Percentiles rank a stretch among this genome's conserved stretches.
These are phyloP conservation scores for Vaccinium macrocarpon DNA, from an alignment of 148 eudicot species.

Conservation along the genomic window DNA sequence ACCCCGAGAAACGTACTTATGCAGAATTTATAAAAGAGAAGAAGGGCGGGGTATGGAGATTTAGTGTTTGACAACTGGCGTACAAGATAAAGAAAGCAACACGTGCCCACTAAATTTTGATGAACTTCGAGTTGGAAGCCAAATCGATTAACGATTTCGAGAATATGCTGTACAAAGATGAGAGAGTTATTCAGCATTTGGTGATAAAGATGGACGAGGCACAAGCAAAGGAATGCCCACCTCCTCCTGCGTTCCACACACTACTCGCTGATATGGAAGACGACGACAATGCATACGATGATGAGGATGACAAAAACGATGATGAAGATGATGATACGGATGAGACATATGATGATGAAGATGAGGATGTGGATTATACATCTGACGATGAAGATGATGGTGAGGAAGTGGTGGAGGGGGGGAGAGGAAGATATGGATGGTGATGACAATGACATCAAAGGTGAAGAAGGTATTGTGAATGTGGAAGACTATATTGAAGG, in stretches of 20 bases:
- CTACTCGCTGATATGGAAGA: conserved; percentile 51
- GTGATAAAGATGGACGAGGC: conserved; percentile 79
- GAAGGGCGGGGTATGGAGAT: conserved; percentile 88
- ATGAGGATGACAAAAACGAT: conserved; percentile 25
- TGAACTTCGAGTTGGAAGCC: conserved; percentile 80
- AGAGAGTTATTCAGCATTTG: conserved; percentile 92
- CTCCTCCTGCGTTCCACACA: conserved; percentile 78
- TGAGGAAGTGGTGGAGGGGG: conserved; percentile 7
- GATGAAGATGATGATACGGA: conserved; percentile 35
- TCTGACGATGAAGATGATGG: neutral
- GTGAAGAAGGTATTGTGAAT: neutral
- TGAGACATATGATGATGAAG: conserved; percentile 6
- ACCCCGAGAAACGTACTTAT: neutral
- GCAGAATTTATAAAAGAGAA: conserved; percentile 80
- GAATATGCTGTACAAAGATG: conserved; percentile 71
- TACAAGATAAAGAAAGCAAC: conserved; percentile 83
- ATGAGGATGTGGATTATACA: neutral
- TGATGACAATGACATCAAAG: conserved; percentile 26
- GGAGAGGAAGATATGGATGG: conserved; percentile 24
- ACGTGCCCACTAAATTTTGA: conserved; percentile 83
- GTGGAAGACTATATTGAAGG: conserved; percentile 5
- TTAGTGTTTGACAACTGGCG: conserved; percentile 84
- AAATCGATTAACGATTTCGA: conserved; percentile 79
- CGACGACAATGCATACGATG: conserved; percentile 47
- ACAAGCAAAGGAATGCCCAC: conserved; percentile 76